Evolutionary conservation across 805 yeast species (phyloP), one percentile per base, ranked within the genome.

Genomic region (Candida morakotiae): DNA sequence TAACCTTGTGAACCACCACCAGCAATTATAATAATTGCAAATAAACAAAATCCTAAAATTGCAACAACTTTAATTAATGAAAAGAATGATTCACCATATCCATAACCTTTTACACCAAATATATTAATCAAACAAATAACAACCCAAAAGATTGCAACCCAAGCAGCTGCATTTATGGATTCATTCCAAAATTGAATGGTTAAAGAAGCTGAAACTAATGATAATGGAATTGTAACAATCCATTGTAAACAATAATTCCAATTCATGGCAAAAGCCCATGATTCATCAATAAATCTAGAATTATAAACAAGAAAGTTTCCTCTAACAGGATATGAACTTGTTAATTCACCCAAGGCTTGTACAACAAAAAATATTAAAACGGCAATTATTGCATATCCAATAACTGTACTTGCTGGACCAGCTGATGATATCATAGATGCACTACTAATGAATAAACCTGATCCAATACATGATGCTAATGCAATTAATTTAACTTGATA

Each of bases 171-270:
- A 40, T 64, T 65, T 39, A 67, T 63, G 36, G 48, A 34, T 7
- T 60, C 54, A 5, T 61, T 53, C 72, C 72, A 67, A 42, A 57
- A 66, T 29, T 61, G 51, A 36, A 67, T 66, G 22, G 69, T 59
- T 38, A 67, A 48, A n/a, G 71, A 64, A 11, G 66, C 56, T 1
- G 71, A 69, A 33, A 66, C 71, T 31, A 67, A 52, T 42, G 67
- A 71, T 28, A 65, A 50, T 2, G 72, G 71, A 38, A 67, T 49
- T 16, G 67, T 69, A 11, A 67, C 55, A 10, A 64, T 62, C 71
- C 71, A 67, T 46, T 64, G 66, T 31, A 63, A 41, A 29, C 69
- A 67, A 42, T 67, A 67, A 52, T 67, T 67, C 67, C 69, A 64
- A 15, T 67, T 70, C 38, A 58, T 62, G 9, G 72, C 71, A 41